These are phyloP conservation scores for Cercospora sojina DNA, from an alignment of 2,329 filamentous ascomycete species.

Conservation along the genomic window DNA sequence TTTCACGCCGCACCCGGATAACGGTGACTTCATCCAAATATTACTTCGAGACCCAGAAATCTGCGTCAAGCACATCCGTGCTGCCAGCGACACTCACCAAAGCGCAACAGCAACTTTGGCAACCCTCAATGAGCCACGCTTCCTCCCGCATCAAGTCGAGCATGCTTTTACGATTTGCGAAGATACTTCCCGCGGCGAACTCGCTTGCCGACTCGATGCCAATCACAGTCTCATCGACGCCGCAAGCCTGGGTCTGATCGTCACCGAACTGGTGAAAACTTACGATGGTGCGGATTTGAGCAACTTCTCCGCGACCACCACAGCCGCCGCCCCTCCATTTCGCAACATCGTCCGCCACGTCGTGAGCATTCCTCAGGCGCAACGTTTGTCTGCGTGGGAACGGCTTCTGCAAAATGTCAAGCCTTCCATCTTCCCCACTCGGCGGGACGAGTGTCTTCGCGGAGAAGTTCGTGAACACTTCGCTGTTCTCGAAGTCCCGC, in stretches of 20 bases:
- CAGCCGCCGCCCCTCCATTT: background rate
- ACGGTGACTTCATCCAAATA: background rate
- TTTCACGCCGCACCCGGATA: background rate
- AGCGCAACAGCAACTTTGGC: background rate
- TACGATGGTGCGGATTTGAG: background rate
- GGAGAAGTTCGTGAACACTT: background rate
- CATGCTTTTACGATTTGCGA: background rate
- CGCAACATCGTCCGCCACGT: background rate
- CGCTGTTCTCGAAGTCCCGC: background rate
- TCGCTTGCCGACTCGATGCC: background rate
- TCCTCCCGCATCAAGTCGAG: background rate
- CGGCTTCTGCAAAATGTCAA: background rate
- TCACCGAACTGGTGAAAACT: background rate
- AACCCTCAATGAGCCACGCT: background rate
- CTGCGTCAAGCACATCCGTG: background rate
- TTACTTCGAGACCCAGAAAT: background rate
- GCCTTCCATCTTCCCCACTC: background rate
- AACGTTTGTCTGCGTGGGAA: background rate
- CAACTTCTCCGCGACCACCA: no score
- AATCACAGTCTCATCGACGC: background rate
- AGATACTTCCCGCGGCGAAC: background rate
- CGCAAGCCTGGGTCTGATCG: background rate
- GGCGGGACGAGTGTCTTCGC: background rate
- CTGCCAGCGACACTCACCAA: background rate
- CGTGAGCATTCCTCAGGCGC: background rate